Conservation (phyloP, 768 basidiomycete species). For the Daedaleopsis nitida region DNA sequence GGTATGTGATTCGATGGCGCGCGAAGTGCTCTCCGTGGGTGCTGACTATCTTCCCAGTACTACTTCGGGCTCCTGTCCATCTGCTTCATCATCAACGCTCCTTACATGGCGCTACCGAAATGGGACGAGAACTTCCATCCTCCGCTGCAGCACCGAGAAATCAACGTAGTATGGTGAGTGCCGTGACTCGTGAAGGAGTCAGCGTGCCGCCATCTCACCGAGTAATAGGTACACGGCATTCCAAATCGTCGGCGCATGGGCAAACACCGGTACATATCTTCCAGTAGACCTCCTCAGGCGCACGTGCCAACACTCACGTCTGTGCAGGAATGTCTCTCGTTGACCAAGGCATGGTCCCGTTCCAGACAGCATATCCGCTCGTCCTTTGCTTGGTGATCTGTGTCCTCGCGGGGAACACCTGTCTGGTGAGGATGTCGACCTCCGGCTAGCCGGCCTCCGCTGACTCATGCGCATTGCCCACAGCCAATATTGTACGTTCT, state of each 20-base stretch:
- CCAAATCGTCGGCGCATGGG: slow-evolving; percentile 51
- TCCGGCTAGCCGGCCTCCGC: neutral
- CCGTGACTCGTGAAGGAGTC: neutral
- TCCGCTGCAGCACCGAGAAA: slow-evolving; percentile 39
- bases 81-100: slow-evolving; percentile 47
- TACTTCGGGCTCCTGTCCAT: slow-evolving; percentile 44
- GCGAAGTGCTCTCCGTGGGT: neutral
- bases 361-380: slow-evolving; percentile 49
- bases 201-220: neutral
- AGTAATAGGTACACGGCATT: slow-evolving; percentile 47
- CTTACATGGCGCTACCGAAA: slow-evolving; percentile 41
- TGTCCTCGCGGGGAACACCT: slow-evolving; percentile 59
- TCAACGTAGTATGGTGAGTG: slow-evolving; percentile 44
- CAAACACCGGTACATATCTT: slow-evolving; percentile 42
- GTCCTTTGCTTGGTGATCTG: slow-evolving; percentile 43
- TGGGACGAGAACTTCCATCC: slow-evolving; percentile 41
- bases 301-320: neutral
- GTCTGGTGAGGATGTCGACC: slow-evolving; percentile 42
- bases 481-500: slow-evolving; percentile 82
- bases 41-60: slow-evolving; percentile 38
- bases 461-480: neutral
- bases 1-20: slow-evolving; percentile 39
- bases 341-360: slow-evolving; percentile 56
- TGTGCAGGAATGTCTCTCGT: slow-evolving; percentile 40
- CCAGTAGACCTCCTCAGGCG: neutral